phyloP scores from a whole-genome alignment of 345 rosid species.

The Kernera saxatilis region DNA sequence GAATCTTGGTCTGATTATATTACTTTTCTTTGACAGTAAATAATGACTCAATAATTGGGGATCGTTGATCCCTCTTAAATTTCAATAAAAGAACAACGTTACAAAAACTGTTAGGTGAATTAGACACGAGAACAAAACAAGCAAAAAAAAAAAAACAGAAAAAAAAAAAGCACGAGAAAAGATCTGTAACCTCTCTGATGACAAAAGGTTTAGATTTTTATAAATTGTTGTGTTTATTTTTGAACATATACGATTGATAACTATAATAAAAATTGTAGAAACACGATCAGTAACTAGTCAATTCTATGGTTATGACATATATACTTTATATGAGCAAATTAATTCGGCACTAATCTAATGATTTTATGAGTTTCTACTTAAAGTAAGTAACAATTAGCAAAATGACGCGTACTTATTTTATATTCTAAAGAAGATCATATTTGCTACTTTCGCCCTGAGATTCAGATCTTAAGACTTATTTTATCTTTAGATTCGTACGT shows the following conservation, averaged over 20 bases:
- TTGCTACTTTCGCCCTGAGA: background rate
- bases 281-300: background rate
- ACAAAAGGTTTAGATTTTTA: background rate
- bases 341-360: background rate
- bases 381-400: background rate
- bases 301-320: background rate
- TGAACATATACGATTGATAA: background rate
- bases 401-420: background rate
- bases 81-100: background rate
- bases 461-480: background rate
- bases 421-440: background rate
- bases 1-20: constrained; percentile 8
- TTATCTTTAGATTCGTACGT: background rate
- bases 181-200: background rate
- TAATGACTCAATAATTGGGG: background rate
- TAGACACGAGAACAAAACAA: background rate
- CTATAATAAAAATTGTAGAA: background rate
- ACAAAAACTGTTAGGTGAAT: background rate
- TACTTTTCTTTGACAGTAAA: background rate
- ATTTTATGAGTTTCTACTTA: background rate
- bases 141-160: background rate
- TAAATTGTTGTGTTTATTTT: background rate
- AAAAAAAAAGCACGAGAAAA: background rate
- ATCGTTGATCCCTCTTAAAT: background rate
- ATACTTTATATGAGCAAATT: background rate